Base-by-base conservation (phyloP, 371 early-diverging fungal species). In the Mycotypha africana region DNA sequence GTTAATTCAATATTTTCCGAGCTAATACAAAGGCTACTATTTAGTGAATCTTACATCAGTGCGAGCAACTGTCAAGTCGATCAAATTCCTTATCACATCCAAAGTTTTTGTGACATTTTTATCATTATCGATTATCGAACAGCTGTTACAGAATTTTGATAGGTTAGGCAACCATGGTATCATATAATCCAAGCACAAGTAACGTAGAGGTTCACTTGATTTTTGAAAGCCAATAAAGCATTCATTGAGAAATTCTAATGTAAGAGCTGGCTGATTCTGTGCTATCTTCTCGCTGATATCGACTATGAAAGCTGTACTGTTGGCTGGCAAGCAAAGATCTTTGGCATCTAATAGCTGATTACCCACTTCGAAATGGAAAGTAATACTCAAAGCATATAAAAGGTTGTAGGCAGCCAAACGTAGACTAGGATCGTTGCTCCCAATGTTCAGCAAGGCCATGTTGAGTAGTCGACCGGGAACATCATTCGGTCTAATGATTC, bases 401-500 rank as follows among this genome's bases (percentile, higher is more conserved):
- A 96, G 66, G 55, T 93, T 90, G 62, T 95, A 96, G 0, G 92
- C 86, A 25, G 93, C 85, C 30, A 88, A 63, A 14, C 95, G 70
- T 23, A 96, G 62, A 30, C 74, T 79, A 4, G 91, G 78, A 52
- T 93, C 92, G 14, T 83, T 84, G 35, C 89, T 87, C 0, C 90
- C 91, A 30, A 91, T 73, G 53, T 93, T 93, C 24, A 92, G 66
- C 45, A 96, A 57, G 9, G 94, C 91, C 82, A 95, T 92, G 50
- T 93, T 94, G 17, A 96, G 74, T 30, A 96, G 54, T 26, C 91
- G 86, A 12, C 94, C 97, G 0, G 95, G 92, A 2, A 93, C 92
- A 71, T 94, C 94, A n/a, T 81, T 78, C 3, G 95, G 93, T 25
- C 88, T 76, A 45, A 95, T 85, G 5, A 70, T 78, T 38, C 91